Conservation (phyloP, 495 filamentous ascomycete genomes). For the Elaphomyces granulatus region DNA sequence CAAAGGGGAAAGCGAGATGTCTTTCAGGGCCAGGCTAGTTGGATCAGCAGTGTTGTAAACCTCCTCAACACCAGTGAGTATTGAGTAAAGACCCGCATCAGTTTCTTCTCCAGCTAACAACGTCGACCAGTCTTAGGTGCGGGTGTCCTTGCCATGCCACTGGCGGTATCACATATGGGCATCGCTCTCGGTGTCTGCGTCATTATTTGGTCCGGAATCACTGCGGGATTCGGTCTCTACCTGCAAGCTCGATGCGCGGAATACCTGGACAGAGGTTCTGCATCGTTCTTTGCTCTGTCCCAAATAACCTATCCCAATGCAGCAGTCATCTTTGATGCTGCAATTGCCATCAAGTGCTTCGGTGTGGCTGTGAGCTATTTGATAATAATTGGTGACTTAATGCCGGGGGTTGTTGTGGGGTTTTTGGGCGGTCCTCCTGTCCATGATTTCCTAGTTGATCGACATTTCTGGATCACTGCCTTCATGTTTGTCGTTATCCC, state of each 20-base stretch:
- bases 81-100: no score
- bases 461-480: conserved; percentile 95
- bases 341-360: conserved; percentile 96
- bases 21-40: conserved; percentile 58
- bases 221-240: conserved; percentile 85
- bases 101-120: no score
- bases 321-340: conserved; percentile 86
- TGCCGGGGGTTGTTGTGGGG: conserved; percentile 83
- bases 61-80: conserved; percentile 76
- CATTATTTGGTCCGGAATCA: conserved; percentile 79
- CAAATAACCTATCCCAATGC: conserved; percentile 96
- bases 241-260: conserved; percentile 83
- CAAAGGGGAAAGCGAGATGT: conserved; percentile 35
- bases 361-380: conserved; percentile 92
- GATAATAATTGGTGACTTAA: conserved; percentile 96
- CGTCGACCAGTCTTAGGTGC: conserved; percentile 95
- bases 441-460: conserved; percentile 62
- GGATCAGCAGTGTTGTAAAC: conserved; percentile 87
- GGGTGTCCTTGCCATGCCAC: conserved; percentile 87
- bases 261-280: conserved; percentile 72
- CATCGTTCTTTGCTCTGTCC: conserved; percentile 83
- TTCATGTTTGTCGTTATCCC: conserved; percentile 79
- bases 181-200: conserved; percentile 69
- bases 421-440: conserved; percentile 46
- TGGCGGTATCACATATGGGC: conserved; percentile 82